Percentiles rank a stretch among this genome's conserved stretches.
Evolutionary conservation across 441 rosid species (phyloP).

Genomic region (Gossypium davidsonii): DNA sequence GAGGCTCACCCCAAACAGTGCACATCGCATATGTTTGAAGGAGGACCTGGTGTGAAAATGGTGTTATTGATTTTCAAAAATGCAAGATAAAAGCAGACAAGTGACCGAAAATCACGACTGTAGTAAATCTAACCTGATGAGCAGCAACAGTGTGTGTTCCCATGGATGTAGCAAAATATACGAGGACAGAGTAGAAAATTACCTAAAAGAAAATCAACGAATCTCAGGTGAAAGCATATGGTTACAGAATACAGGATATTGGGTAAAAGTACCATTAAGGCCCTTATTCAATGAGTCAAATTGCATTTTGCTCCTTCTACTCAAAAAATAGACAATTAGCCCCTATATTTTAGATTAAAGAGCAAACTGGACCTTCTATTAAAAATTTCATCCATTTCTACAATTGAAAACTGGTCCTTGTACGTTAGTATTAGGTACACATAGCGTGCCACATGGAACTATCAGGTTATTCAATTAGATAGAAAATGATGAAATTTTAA

Average conservation of each 20-base stretch:
- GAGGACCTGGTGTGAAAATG: slow-evolving; percentile 52
- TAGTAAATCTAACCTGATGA: slow-evolving; percentile 62
- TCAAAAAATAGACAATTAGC: no score
- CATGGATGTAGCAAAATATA: slow-evolving; percentile 86
- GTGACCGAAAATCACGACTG: neutral
- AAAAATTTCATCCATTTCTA: no score
- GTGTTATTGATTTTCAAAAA: neutral
- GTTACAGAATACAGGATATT: slow-evolving; percentile 9
- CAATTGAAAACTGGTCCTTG: no score
- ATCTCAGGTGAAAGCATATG: slow-evolving; percentile 18
- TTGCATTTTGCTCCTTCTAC: no score
- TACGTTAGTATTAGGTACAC: no score
- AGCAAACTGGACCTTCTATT: no score
- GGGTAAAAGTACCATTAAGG: no score
- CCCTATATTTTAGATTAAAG: no score
- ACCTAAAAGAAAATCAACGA: slow-evolving; percentile 40
- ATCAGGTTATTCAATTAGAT: no score
- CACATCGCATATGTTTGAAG: slow-evolving; percentile 67
- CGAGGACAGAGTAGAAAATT: slow-evolving; percentile 69
- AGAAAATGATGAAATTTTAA: no score
- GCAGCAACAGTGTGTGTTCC: slow-evolving; percentile 74
- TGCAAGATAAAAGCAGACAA: slow-evolving; percentile 8
- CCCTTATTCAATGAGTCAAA: no score
- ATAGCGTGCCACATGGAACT: no score
- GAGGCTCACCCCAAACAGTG: slow-evolving; percentile 80